Evolutionary conservation across 2,329 filamentous ascomycete genomes (phyloP), one percentile per base, ranked within the genome.

Genomic region (Coniochaeta sp.): DNA sequence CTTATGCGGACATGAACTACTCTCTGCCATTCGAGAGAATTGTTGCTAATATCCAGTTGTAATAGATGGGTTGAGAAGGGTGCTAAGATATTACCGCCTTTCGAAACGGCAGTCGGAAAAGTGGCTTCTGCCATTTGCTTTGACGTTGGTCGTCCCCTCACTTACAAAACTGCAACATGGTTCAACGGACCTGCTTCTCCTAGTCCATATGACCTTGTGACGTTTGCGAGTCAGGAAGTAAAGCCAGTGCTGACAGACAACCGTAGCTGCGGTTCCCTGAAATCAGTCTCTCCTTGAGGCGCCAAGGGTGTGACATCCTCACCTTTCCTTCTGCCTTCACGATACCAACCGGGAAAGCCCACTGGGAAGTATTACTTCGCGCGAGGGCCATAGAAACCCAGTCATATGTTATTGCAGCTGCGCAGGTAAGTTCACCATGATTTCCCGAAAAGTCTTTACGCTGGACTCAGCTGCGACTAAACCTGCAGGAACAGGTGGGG

Each of bases 281-380:
- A 28, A 67, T 66, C 16, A 59, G 62, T 24, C 59, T 74, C 68
- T 50, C 60, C 64, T 4, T 78, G 70, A 70, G 64, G 56, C 38
- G 60, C 59, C 24, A 65, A 61, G 30, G 76, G 73, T 91, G 91
- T 1, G 86, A 96, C 63, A 77, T 96, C 58, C 77, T 97, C 57
- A 86, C 91, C 0, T 97, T 93, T 70, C 93, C 93, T 0, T 93
- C 90, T 6, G 93, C 93, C 4, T 98, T 97, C 70, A 96, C 93
- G 0, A 82, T 96, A 0, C 86, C 89, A 1, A 97, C 93, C 0
- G 93, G 93, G 0, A 81, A 79, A 60, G 90, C 90, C 1, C 93
- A 97, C 74, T 98, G 93, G 93, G 86, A 91, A 68, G 79, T 85
- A 2, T 76, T 98, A 6, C 77, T 97, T 16, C 80, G 90, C 30